Base-by-base conservation (phyloP, 1,284 basidiomycete species). In the Uromyces viciae-fabae region DNA sequence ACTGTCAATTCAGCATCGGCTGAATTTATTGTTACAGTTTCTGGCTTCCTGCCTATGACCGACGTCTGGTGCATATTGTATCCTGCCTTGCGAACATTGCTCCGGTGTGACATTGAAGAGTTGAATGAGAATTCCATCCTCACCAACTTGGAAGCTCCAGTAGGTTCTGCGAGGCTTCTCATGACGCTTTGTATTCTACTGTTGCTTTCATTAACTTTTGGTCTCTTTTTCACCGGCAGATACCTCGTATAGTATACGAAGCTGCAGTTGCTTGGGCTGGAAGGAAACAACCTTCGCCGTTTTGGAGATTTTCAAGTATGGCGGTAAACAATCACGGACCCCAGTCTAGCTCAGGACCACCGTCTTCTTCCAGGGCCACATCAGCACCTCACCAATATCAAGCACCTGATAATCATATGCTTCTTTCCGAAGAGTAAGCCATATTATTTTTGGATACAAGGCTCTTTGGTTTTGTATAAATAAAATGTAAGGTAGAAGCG, bases 31-130 rank as follows among this genome's bases (percentile, higher is more conserved):
- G 91, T 94, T 0, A 91, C 93, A 0, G 91, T 93, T 8, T 91
- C 93, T 0, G 90, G 91, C 66, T 91, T 92, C 82, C 89, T 96
- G 9, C 91, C 92, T 0, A 86, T 88, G 1, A 93, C 93, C 60
- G 97, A 99, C 84, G 91, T 94, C 14, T 99, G 97, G 97, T 96
- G 95, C 84, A 94, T 98, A 60, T 86, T 98, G 2, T 99, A 99
- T 84, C 95, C 96, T 0, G 92, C 92, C 0, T 86, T 99, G 52
- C 90, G 94, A 52, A 92, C 94, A 82, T 90, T 95, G 79, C 88
- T 99, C 58, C 91, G 91, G 64, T 93, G 91, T 0, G 97, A 99
- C 84, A 88, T 98, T n/a, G 89, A 88, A 8, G 88, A 89, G 0
- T 90, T 98, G 58, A 90, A 92, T 71, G 93, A 93, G 82, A 88